Conservation (phyloP, 352 stramenopile genomes). For the Elongisporangium undulatum region DNA sequence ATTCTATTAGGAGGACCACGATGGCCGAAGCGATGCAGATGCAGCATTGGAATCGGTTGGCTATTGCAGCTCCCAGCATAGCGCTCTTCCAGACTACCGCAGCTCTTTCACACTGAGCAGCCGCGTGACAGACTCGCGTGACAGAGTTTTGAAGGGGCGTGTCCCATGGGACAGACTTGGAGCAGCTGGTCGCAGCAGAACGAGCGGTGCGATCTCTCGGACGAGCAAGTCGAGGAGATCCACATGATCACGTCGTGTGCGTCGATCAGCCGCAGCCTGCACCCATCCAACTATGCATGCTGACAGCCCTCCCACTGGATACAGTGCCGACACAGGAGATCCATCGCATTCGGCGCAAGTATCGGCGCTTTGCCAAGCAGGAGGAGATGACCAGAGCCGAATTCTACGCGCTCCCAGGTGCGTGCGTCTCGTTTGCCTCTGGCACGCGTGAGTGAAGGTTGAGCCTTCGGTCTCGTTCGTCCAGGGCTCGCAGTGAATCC, state of each 20-base stretch:
- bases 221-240: constrained; percentile 57
- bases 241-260: constrained; percentile 54
- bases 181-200: neutral
- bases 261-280: constrained; percentile 1
- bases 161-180: neutral
- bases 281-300: neutral
- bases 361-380: constrained; percentile 18
- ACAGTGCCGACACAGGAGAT: constrained; percentile 52
- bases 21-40: no score
- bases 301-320: neutral
- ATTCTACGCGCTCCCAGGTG: constrained; percentile 38
- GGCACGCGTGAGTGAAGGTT: neutral
- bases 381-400: constrained; percentile 58
- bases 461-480: neutral
- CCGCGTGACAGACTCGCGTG: neutral
- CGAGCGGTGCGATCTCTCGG: constrained; percentile 33
- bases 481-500: constrained; percentile 36
- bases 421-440: neutral
- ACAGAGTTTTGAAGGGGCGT: neutral
- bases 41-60: neutral
- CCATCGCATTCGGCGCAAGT: constrained; percentile 42
- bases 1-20: no score
- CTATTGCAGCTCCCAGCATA: neutral
- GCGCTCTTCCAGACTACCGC: no score
- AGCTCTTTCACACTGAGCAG: neutral